A percentile compares a stretch with the other conserved stretches of the same genome.
phyloP scores from a whole-genome alignment of 169 alveolate genomes.

The Besnoitia besnoiti region DNA sequence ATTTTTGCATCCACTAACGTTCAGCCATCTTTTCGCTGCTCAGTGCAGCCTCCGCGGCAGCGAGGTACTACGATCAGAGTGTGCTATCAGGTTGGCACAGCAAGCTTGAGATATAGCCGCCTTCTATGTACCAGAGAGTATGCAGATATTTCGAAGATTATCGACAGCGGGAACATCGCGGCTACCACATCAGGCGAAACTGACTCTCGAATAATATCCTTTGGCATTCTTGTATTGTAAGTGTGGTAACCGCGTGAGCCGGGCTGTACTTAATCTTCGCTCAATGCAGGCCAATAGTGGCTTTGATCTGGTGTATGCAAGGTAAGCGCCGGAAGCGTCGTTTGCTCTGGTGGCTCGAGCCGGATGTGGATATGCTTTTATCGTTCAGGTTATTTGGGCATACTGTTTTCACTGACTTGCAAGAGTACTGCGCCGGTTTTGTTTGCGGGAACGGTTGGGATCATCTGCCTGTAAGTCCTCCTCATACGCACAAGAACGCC shows the following conservation, averaged over 20 bases:
- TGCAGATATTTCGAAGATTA: neutral
- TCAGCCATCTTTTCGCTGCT: neutral
- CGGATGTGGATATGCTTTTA: neutral
- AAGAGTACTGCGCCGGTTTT: slow-evolving; percentile 9
- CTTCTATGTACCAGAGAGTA: neutral
- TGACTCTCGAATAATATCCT: neutral
- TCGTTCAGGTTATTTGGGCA: neutral
- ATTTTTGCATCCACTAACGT: neutral
- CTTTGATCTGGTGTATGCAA: neutral
- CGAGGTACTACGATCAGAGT: neutral
- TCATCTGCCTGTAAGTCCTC: slow-evolving; percentile 7
- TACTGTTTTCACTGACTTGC: neutral
- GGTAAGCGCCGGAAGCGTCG: neutral
- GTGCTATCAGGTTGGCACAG: neutral
- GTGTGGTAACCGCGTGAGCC: neutral
- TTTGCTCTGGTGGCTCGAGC: neutral
- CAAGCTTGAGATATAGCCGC: neutral
- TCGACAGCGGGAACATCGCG: neutral
- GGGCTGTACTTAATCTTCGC: neutral
- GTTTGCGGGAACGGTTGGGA: slow-evolving; percentile 22
- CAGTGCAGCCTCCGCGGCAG: slow-evolving; percentile 24
- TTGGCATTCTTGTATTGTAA: neutral
- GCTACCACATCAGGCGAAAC: neutral
- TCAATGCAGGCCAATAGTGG: neutral
- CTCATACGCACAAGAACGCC: too few relatives aligned